Base-by-base conservation (phyloP, 192 early-diverging fungal species). In the Podila clonocystis region DNA sequence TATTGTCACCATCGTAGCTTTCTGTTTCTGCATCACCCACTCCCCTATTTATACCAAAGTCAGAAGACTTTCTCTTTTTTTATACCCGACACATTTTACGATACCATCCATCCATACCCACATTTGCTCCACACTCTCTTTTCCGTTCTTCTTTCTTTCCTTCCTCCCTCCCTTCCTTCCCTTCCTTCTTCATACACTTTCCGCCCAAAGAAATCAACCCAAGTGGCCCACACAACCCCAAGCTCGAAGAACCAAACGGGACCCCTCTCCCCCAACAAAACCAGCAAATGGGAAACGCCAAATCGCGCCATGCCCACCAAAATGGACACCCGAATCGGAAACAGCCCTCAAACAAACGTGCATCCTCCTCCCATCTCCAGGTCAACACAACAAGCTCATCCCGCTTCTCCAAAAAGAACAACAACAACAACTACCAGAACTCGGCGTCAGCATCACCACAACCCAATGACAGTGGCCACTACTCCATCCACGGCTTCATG, bases 391-490 rank as follows among this genome's bases (percentile, higher is more conserved):
- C 41, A 15, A 45, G 41, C 2, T 45, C 52, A 4, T 55, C 52
- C 50, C 15, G 50, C 19, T 45, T 26, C n/a, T 50, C 52, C 50
- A 77, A 66, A 55, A 19, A 50, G n/a, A 29, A 29, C 19, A 22
- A 61, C 33, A 26, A 22, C 61, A 63, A 30, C 58, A 68, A 30
- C 34, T 38, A 60, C 50, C 50, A 64, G 2, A 60, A 58, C 59
- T 61, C 59, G 17, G 33, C 64, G 68, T 17, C 59, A 29, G 28
- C 59, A 29, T 33, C 45, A n/a, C 66, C 71, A 0, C 33, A 67
- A 26, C 62, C 60, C 13, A 80, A 80, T 49, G 77, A 80, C 45
- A 80, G 77, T 50, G 77, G 77, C 5, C 77, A 80, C 28, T 80
- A 80, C 50, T 80, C 77, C 31, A 62, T 69, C 71, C 77, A 80